Evolutionary conservation across 495 filamentous ascomycete genomes (phyloP).

Genomic region (Bryoglossum gracile): DNA sequence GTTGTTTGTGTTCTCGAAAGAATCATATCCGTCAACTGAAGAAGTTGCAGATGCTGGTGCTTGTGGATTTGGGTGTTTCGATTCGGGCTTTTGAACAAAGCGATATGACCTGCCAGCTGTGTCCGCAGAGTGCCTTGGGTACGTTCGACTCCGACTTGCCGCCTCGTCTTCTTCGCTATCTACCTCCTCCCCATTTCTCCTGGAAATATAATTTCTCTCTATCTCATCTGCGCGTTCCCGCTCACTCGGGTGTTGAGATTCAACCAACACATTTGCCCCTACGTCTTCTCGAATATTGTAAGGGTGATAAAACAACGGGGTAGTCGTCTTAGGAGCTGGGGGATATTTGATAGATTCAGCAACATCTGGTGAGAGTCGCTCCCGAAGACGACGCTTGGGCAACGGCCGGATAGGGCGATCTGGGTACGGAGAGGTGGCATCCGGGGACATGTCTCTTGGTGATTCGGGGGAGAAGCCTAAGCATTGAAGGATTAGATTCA

Average conservation of each 20-base stretch:
- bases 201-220: slow-evolving; percentile 29
- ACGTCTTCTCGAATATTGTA: slow-evolving; percentile 42
- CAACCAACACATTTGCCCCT: slow-evolving; percentile 10
- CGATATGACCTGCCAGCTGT: slow-evolving; percentile 24
- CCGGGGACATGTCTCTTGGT: slow-evolving; percentile 49
- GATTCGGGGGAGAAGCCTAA: slow-evolving; percentile 24
- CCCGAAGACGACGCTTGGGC: slow-evolving; percentile 78
- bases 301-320: slow-evolving; percentile 70
- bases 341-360: slow-evolving; percentile 79
- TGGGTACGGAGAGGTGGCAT: slow-evolving; percentile 71
- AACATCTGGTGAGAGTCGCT: slow-evolving; percentile 74
- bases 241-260: slow-evolving; percentile 21
- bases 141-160: slow-evolving; percentile 24
- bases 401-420: slow-evolving; percentile 90
- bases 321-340: slow-evolving; percentile 54
- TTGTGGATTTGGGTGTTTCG: slow-evolving; percentile 37
- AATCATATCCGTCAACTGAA: slow-evolving; percentile 84
- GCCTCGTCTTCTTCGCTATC: slow-evolving; percentile 35
- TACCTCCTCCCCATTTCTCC: slow-evolving; percentile 24
- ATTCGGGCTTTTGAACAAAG: slow-evolving; percentile 27
- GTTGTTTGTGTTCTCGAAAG: slow-evolving; percentile 97
- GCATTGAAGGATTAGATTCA: slow-evolving; percentile 10
- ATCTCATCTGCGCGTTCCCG: slow-evolving; percentile 18
- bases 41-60: slow-evolving; percentile 43
- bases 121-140: slow-evolving; percentile 23